Evolutionary conservation across 768 basidiomycete genomes (phyloP).

Genomic region (Panus rudis): DNA sequence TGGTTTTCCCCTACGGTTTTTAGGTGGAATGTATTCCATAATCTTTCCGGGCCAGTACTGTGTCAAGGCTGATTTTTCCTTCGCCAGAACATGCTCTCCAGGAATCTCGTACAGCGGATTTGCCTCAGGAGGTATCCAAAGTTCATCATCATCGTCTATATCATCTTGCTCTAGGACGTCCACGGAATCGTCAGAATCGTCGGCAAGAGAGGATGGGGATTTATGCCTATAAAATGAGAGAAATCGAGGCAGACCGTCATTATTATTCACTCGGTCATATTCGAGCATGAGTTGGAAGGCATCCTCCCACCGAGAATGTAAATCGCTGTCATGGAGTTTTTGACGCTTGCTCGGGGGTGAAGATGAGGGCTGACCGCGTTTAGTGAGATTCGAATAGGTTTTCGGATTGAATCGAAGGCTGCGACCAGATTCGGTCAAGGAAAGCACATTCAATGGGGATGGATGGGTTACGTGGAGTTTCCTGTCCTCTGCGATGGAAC

Average conservation of each 20-base stretch:
- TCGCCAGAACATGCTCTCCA: slow-evolving; percentile 60
- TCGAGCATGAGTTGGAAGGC: slow-evolving; percentile 42
- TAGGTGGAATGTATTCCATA: slow-evolving; percentile 42
- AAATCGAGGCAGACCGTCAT: slow-evolving; percentile 43
- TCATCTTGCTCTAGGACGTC: slow-evolving; percentile 2
- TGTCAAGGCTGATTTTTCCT: slow-evolving; percentile 27
- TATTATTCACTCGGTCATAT: slow-evolving; percentile 34
- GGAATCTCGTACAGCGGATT: slow-evolving; percentile 52
- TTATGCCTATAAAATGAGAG: slow-evolving; percentile 12
- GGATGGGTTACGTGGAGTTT: slow-evolving; percentile 24
- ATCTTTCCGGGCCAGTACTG: slow-evolving; percentile 67
- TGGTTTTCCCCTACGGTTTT: slow-evolving; percentile 27
- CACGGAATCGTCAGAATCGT: not conserved
- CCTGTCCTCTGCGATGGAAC: slow-evolving; percentile 1
- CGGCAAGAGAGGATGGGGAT: slow-evolving; percentile 4
- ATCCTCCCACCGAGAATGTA: slow-evolving; percentile 37
- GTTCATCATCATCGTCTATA: slow-evolving; percentile 6
- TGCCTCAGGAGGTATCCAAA: slow-evolving; percentile 35
- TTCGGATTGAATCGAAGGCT: slow-evolving; percentile 37
- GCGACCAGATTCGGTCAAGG: slow-evolving; percentile 28
- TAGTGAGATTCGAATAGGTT: slow-evolving; percentile 20
- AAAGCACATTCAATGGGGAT: slow-evolving; percentile 34
- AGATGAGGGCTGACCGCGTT: not conserved
- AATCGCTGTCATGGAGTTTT: slow-evolving; percentile 24
- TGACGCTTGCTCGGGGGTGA: slow-evolving; percentile 40